Evolutionary conservation across 306 rosid genomes (phyloP), one percentile per base, ranked within the genome.

Genomic region (Vigna hirtella): DNA sequence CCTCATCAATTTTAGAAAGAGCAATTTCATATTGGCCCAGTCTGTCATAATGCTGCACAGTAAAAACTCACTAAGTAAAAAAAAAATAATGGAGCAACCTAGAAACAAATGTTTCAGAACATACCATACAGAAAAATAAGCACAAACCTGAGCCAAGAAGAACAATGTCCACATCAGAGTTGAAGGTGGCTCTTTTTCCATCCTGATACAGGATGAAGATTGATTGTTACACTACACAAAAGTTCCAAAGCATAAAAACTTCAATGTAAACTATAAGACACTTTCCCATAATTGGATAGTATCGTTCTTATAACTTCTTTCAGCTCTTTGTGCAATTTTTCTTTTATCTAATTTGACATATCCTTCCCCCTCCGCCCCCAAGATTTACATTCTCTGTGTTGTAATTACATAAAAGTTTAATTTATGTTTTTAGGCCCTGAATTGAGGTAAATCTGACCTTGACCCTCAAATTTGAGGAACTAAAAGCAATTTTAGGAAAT

Each of bases 131-230:
- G 67, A 69, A 42, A 32, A 56, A 52, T 18, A 72, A 61, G 58
- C 72, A 78, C 79, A 58, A 82, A 96, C 99, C 96, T 93, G 98
- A 72, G 99, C 96, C 87, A 96, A 86, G 72, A 96, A 85, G 84
- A 96, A 96, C 87, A 93, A 83, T 51, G 85, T 72, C 99, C 99
- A 96, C 98, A 96, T 45, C 80, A 86, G 96, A 66, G 99, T 93
- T 56, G 99, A 96, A 71, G 99, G 98, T 56, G 96, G 97, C 58
- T 96, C 99, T 80, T 88, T 91, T 66, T 93, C 96, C 17, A 53
- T 81, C 62, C 99, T 96, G 87, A 86, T 34, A 82, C 64, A 89
- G 82, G 80, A 66, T 65, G 90, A 81, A 47, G 13, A 51, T 67
- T 42, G 12, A 18, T 17, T 58, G 61, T 32, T 42, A 52, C 66